phyloP scores from a whole-genome alignment of 2,329 filamentous ascomycete species.

The Xylariaceae sp. region DNA sequence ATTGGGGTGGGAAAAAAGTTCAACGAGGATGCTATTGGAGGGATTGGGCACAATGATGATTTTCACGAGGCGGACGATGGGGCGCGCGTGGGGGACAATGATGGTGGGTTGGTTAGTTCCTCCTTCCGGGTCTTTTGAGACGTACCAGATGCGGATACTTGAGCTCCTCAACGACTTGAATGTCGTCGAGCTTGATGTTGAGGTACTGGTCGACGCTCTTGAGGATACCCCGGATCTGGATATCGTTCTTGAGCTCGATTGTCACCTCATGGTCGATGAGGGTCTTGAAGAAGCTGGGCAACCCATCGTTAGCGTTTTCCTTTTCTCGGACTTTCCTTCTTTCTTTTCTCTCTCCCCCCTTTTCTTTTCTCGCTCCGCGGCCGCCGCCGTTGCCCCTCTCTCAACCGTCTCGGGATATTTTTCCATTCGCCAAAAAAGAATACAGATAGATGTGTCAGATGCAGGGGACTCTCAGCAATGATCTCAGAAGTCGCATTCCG shows the following conservation, averaged over 20 bases:
- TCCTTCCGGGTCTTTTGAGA: conserved; percentile 2
- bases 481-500: neutral
- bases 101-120: no score
- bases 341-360: neutral
- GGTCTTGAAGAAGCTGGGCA: conserved; percentile 88
- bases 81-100: neutral
- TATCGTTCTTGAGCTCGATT: conserved; percentile 98
- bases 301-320: conserved; percentile 5
- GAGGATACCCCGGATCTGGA: conserved; percentile 88
- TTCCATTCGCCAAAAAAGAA: neutral
- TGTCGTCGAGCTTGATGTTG: conserved; percentile 98
- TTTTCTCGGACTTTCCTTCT: neutral
- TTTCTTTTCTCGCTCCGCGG: neutral
- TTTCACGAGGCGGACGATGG: neutral
- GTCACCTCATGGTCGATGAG: conserved; percentile 96
- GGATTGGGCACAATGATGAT: neutral
- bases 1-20: neutral
- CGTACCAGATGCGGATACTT: conserved; percentile 87
- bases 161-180: conserved; percentile 84
- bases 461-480: neutral
- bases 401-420: neutral
- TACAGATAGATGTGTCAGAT: neutral
- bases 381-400: neutral
- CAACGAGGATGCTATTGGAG: neutral
- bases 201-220: conserved; percentile 99